Evolutionary conservation across 768 basidiomycete species (phyloP), one percentile per base, ranked within the genome.

Genomic region (Suillus cothurnatus): DNA sequence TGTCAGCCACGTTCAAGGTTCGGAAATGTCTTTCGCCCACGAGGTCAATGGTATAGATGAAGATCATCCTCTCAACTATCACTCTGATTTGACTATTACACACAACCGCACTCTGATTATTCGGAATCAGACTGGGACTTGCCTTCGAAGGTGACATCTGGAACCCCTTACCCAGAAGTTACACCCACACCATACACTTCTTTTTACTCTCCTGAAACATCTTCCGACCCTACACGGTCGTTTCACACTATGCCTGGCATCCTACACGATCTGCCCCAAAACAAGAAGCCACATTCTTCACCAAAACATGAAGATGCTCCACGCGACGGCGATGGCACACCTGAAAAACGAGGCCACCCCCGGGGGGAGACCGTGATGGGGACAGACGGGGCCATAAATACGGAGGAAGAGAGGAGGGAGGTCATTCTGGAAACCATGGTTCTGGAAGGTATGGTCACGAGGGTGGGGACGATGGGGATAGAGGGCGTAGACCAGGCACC

Each of bases 161-260:
- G 58, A 41, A 58, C 73, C n/a, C 68, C 59, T 50, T 68, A 66
- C 38, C 61, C 66, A 11, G 61, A 67, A 41, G 39, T 56, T 65
- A 73, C 73, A 19, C 68, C 52, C 26, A 66, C 57, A 26, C 61
- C 75, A 6, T 50, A 66, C 62, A 57, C 41, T 14, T 73, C 76
- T 52, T 39, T 74, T 60, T 67, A 70, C 68, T 59, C 67, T 62
- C 66, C 71, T 8, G 69, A 61, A 28, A 70, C 76, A 26, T 72
- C 71, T 31, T 75, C 80, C 53, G 73, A 82, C 65, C 79, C 83
- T n/a, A 78, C 81, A n/a, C 81, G 82, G 17, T 82, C 85, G 36
- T 77, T 76, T 32, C 83, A 78, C 47, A 68, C 72, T 0, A 76
- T 76, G 75, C 72, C 57, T 32, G 64, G 38, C 14, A 63, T 52